Percentiles rank a stretch among this genome's conserved stretches.
Evolutionary conservation across 2,329 filamentous ascomycete species (phyloP).

Genomic region (Penicillium nordicum): DNA sequence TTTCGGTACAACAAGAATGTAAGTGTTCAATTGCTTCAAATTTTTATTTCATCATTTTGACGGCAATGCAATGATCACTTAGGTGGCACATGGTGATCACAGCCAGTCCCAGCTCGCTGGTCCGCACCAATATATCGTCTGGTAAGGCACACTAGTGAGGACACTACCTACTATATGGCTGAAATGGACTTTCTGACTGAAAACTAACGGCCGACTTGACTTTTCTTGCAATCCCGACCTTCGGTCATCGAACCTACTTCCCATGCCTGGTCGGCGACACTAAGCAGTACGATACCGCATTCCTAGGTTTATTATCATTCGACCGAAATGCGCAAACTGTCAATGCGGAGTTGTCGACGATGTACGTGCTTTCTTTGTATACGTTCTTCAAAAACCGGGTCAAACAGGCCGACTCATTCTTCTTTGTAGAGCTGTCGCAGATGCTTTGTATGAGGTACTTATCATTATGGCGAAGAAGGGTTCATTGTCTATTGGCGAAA

Average conservation of each 20-base stretch:
- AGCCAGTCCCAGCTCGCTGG: slow-evolving; percentile 61
- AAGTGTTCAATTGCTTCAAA: too few relatives aligned
- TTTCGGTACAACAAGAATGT: too few relatives aligned
- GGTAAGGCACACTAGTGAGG: slow-evolving; percentile 79
- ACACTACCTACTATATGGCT: neutral
- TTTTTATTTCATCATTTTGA: neutral
- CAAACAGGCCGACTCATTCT: slow-evolving; percentile 7
- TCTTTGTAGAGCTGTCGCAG: slow-evolving; percentile 40
- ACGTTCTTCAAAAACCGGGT: neutral
- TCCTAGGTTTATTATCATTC: slow-evolving; percentile 58
- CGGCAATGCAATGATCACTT: neutral
- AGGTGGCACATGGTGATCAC: slow-evolving; percentile 53
- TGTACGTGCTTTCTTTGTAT: slow-evolving; percentile 26
- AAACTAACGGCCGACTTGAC: slow-evolving; percentile 70
- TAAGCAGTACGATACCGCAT: slow-evolving; percentile 78
- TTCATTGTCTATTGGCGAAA: slow-evolving; percentile 47
- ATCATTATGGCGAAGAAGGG: slow-evolving; percentile 79
- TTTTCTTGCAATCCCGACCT: slow-evolving; percentile 84
- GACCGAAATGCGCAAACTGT: too few relatives aligned
- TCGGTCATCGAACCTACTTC: slow-evolving; percentile 73
- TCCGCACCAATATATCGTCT: slow-evolving; percentile 69
- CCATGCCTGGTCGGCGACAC: slow-evolving; percentile 69
- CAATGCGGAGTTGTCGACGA: slow-evolving; percentile 53
- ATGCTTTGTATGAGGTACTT: slow-evolving; percentile 74
- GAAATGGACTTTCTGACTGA: neutral